These are phyloP conservation scores for Theileria equi DNA, from an alignment of 169 alveolate genomes.

Conservation along the genomic window DNA sequence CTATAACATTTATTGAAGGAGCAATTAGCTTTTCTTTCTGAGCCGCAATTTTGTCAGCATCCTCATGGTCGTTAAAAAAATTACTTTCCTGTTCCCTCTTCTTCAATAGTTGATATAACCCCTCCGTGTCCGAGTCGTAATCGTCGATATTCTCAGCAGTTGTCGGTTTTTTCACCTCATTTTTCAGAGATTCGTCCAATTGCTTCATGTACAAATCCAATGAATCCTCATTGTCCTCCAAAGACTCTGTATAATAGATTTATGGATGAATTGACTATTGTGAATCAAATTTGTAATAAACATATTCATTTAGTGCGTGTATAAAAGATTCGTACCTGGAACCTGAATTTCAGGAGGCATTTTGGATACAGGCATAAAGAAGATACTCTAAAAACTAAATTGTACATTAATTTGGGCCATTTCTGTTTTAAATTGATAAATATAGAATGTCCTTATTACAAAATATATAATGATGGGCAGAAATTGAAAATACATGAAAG, in stretches of 20 bases:
- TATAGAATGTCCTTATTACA: no score
- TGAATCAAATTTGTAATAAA: neutral
- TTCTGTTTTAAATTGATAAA: no score
- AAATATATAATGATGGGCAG: no score
- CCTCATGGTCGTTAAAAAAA: neutral
- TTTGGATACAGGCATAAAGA: no score
- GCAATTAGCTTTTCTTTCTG: neutral
- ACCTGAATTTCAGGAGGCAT: no score
- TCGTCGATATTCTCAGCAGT: neutral
- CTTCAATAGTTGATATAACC: neutral
- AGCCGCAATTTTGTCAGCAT: neutral
- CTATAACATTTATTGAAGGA: neutral
- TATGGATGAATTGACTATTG: neutral
- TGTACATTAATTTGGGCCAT: no score
- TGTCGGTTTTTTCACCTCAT: neutral
- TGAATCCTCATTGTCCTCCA: neutral
- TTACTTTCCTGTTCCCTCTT: conserved; percentile 9
- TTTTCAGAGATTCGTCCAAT: neutral
- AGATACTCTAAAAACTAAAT: no score
- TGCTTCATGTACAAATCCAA: conserved; percentile 3
- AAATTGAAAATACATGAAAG: no score
- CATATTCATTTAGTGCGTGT: no score
- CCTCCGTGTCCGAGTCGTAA: neutral
- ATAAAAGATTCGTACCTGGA: no score
- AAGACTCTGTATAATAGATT: neutral